These are phyloP conservation scores for Chlamydomonas asymmetrica DNA, from an alignment of 139 green algal genomes.

Conservation along the genomic window DNA sequence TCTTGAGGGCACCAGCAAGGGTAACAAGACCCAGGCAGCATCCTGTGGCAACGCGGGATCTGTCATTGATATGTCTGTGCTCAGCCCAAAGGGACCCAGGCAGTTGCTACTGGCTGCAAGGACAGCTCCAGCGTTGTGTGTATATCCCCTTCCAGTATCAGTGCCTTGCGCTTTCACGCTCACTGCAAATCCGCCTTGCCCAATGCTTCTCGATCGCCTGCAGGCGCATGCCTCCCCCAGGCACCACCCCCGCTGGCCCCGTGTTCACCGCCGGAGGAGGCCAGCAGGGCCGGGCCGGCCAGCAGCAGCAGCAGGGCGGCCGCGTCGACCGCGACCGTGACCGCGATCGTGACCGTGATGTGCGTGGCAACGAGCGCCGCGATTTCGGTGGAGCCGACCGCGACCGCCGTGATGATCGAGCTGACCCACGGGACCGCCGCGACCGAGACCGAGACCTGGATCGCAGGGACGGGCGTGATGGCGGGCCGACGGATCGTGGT, in stretches of 20 bases:
- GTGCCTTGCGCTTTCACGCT: background rate
- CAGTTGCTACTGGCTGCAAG: too few species aligned
- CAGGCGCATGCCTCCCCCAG: background rate
- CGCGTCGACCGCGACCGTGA: background rate
- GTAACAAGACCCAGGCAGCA: too few species aligned
- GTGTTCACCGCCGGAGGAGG: too few species aligned
- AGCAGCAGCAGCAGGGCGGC: conserved; percentile 8
- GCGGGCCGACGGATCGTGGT: background rate
- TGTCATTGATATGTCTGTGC: too few species aligned
- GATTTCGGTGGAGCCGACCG: background rate
- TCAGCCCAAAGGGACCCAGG: too few species aligned
- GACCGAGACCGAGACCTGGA: background rate
- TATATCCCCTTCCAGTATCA: background rate
- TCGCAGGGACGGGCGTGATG: background rate
- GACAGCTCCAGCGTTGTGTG: background rate
- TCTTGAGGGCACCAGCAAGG: too few species aligned
- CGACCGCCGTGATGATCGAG: background rate
- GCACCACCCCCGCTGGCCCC: background rate
- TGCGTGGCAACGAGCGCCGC: background rate
- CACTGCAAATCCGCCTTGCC: background rate
- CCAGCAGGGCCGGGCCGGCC: too few species aligned
- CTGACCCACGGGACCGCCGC: background rate
- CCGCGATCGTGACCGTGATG: background rate
- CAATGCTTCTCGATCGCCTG: background rate
- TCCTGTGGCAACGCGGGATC: too few species aligned